These are phyloP conservation scores for Leptographium wingfieldii DNA, from an alignment of 2,329 filamentous ascomycete species.

Conservation along the genomic window DNA sequence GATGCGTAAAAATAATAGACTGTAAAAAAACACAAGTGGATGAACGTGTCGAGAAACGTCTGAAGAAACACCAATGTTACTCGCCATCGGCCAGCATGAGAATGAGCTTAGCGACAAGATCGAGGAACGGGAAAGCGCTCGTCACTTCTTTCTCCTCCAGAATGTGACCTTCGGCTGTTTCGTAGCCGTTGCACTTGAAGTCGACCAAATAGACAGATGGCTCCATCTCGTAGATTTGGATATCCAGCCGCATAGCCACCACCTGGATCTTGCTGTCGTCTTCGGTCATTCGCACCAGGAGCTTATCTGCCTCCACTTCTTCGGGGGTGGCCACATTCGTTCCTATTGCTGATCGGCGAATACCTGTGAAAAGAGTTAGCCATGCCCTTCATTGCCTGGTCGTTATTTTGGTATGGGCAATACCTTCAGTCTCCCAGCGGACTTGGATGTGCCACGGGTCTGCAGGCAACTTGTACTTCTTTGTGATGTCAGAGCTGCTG, in stretches of 20 bases:
- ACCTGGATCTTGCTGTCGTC: conserved; percentile 45
- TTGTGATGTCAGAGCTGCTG: conserved; percentile 34
- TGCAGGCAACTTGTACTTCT: conserved; percentile 72
- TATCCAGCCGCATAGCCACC: conserved; percentile 88
- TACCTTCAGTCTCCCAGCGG: conserved; percentile 74
- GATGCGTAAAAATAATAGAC: not conserved
- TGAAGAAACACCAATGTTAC: conserved; percentile 18
- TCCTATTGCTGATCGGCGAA: conserved; percentile 24
- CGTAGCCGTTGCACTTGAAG: conserved; percentile 97
- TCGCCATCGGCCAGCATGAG: conserved; percentile 83
- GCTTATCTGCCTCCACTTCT: conserved; percentile 25
- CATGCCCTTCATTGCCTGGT: not conserved
- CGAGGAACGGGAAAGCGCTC: conserved; percentile 89
- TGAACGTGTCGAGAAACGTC: not conserved
- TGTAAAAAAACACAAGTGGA: not conserved
- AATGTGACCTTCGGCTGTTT: conserved; percentile 59
- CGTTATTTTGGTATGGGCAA: not conserved
- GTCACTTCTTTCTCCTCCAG: conserved; percentile 90
- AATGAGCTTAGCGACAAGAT: conserved; percentile 83
- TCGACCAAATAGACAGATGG: conserved; percentile 88
- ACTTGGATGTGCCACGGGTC: conserved; percentile 93
- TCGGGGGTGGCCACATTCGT: conserved; percentile 20
- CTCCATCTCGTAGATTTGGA: conserved; percentile 92
- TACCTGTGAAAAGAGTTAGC: conserved; percentile 17
- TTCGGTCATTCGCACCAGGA: conserved; percentile 27